Percentiles rank a stretch among this genome's conserved stretches.
These are phyloP conservation scores for Lactarius hengduanensis DNA, from an alignment of 768 basidiomycete species.

Conservation along the genomic window DNA sequence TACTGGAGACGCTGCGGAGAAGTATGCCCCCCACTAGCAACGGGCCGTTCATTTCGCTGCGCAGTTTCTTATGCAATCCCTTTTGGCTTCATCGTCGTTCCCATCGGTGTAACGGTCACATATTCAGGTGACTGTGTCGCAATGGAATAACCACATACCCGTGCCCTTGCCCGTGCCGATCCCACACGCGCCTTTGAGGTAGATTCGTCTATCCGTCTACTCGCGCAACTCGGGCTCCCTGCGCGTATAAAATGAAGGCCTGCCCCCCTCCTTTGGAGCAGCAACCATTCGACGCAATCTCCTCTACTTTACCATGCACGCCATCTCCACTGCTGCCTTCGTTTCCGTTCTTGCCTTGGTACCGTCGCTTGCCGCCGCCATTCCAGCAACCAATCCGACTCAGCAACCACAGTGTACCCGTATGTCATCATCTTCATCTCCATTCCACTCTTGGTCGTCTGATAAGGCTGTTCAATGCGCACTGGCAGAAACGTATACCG, in stretches of 20 bases:
- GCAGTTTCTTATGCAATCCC: neutral
- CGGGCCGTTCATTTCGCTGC: neutral
- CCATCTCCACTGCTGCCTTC: neutral
- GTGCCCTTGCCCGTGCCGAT: too few relatives aligned
- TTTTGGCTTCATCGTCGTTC: too few relatives aligned
- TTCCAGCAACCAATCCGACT: too few relatives aligned
- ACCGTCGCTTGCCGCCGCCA: neutral
- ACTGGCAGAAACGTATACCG: neutral
- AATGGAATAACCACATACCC: too few relatives aligned
- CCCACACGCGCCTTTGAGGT: too few relatives aligned
- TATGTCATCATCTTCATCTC: neutral
- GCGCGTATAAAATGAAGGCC: neutral
- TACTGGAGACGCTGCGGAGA: neutral
- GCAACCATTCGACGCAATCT: neutral
- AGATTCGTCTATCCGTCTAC: too few relatives aligned
- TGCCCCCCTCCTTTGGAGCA: neutral
- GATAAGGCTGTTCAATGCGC: neutral
- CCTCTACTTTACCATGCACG: slow-evolving; percentile 2
- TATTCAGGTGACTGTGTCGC: too few relatives aligned
- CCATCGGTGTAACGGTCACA: too few relatives aligned
- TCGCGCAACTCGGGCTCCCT: too few relatives aligned
- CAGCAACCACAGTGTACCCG: neutral
- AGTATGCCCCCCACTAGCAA: neutral
- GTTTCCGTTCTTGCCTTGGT: slow-evolving; percentile 12
- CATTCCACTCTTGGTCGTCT: too few relatives aligned